Evolutionary conservation across 129 eudicot species (phyloP), one percentile per base, ranked within the genome.

Genomic region (Artemisia tridentata): DNA sequence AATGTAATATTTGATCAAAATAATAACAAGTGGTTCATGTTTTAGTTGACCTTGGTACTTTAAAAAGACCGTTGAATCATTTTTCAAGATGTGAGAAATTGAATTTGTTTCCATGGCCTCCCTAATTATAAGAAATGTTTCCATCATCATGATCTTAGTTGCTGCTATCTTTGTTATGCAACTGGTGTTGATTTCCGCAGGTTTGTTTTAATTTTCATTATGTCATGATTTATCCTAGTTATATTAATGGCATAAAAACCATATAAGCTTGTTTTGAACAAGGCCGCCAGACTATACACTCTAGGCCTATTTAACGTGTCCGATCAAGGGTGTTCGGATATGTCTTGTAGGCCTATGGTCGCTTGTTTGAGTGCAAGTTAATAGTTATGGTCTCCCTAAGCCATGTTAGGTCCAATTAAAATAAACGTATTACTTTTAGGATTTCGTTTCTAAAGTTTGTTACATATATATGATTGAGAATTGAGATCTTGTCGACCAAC

Each of bases 51-150:
- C 4, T 66, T 47, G 17, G 11, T 13, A 41, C 10, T 41, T 31
- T 53, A 63, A 25, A 25, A 16, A 23, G 51, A 1, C 34, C 14
- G 14, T 69, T 20, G 6, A 38, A 68, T 51, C 72, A 62, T 52
- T 43, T 77, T n/a, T 46, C 13, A 61, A 43, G 17, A 45, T 2
- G 1, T 19, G 23, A 18, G 17, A 51, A 52, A 25, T 45, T 70
- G 52, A 63, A 15, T 38, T 53, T 19, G 43, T 70, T 59, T 70
- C 72, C 58, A 77, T 77, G 81, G 66, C 63, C 54, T 77, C 55
- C 52, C 25, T 69, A 29, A 41, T 8, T 5, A 23, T 23, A 6
- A 45, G 53, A 78, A 71, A 17, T 4, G 72, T 47, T 46, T 71
- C 52, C 59, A 51, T 70, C 43, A 7, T 73, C 43, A 43, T 77